Evolutionary conservation across 1,139 yeast species (phyloP).

Genomic region (Debaryomyces singareniensis): DNA sequence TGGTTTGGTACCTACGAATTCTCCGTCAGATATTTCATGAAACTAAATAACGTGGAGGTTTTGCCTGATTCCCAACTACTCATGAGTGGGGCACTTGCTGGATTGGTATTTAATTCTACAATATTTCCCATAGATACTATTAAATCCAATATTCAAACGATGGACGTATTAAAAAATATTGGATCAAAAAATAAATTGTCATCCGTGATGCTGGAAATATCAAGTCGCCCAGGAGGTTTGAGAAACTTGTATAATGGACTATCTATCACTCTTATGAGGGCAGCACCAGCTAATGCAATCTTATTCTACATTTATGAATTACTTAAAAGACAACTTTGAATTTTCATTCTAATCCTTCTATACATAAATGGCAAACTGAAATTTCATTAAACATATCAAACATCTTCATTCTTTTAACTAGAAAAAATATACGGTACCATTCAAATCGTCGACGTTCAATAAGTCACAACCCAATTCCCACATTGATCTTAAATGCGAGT

Average conservation of each 20-base stretch:
- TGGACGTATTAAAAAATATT: constrained; percentile 18
- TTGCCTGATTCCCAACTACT: constrained; percentile 47
- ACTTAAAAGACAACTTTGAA: constrained; percentile 37
- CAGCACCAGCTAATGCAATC: constrained; percentile 86
- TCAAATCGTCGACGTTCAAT: constrained; percentile 34
- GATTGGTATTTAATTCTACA: constrained; percentile 70
- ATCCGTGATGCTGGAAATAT: constrained; percentile 24
- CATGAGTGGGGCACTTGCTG: constrained; percentile 81
- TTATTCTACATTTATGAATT: constrained; percentile 77
- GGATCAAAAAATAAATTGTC: constrained; percentile 21
- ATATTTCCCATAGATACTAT: constrained; percentile 89
- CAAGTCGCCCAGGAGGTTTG: constrained; percentile 45
- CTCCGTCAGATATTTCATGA: constrained; percentile 21
- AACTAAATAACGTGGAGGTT: constrained; percentile 25
- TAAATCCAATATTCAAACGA: constrained; percentile 81
- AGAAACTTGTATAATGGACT: constrained; percentile 76
- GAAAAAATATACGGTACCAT: constrained; percentile 17
- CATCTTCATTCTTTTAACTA: constrained; percentile 3
- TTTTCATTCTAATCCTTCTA: constrained; percentile 2
- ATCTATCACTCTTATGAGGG: constrained; percentile 73
- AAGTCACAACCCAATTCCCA: constrained; percentile 29
- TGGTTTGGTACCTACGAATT: constrained; percentile 91
- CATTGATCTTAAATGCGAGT: constrained; percentile 23
- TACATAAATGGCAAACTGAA: constrained; percentile 2
- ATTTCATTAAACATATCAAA: neutral